Base-by-base conservation (phyloP, 768 basidiomycete species). In the Suillus hirtellus region DNA sequence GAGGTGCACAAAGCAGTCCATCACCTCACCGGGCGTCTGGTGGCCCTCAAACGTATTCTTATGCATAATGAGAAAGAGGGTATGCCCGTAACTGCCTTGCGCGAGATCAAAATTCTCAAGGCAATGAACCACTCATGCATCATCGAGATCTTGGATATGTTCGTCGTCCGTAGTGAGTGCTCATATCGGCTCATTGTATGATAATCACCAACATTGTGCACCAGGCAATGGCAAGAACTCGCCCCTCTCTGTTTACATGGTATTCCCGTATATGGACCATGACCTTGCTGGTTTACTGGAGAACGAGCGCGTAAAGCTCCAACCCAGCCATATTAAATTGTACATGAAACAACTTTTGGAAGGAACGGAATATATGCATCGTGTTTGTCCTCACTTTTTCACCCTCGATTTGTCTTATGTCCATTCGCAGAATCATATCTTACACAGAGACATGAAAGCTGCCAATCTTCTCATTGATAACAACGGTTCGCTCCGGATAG, bases 251-350 rank as follows among this genome's bases (percentile, higher is more conserved):
- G 93, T 98, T 15, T 97, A 93, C 77, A 97, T 99, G 95, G 96
- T 98, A 47, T 99, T 99, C 71, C 97, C 97, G 0, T 99, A 98
- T 77, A 99, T 99, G 97, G 97, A 99, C 70, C 96, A 99, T 70
- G 97, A 99, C 76, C 86, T 99, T 12, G 95, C 96, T 2, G 97
- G 97, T 3, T 75, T 99, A 44, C 78, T 99, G 64, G 93, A 96
- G 75, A 98, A 99, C 71, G 89, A 92, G 64, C 85, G 90, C 34
- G 95, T 95, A 63, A 89, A 89, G 68, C 79, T 96, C 4, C 84
- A 85, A 58, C 87, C 89, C 9, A 89, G 89, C 68, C 88, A 95
- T 65, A 95, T 98, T 77, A 99, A 99, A 78, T 79, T 96, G 35
- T 96, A 98, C 75, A 93, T 96, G 88, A 90, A 89, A 75, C 97